These are phyloP conservation scores for Pseudogymnoascus sp. DNA, from an alignment of 2,329 filamentous ascomycete species.

Conservation along the genomic window DNA sequence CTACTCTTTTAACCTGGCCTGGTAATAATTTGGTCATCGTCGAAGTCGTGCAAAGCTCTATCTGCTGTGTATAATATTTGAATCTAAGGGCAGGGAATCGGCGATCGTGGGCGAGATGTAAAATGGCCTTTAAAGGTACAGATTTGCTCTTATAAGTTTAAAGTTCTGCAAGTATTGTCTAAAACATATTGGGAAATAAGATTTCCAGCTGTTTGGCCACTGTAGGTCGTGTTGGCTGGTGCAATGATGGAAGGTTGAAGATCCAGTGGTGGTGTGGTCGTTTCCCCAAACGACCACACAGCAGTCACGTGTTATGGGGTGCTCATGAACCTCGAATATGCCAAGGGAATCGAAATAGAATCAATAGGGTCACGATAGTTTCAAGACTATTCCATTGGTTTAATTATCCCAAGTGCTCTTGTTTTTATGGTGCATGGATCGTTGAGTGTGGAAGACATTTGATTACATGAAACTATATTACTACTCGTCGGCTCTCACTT, in stretches of 20 bases:
- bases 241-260: background rate
- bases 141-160: no score
- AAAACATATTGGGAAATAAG: no score
- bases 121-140: no score
- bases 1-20: slow-evolving; percentile 49
- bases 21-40: background rate
- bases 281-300: background rate
- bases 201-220: no score
- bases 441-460: background rate
- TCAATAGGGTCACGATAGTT: background rate
- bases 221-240: no score
- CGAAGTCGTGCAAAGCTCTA: background rate
- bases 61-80: background rate
- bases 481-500: background rate
- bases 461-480: background rate
- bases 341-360: background rate
- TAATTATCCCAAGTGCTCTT: background rate
- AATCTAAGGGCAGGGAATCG: no score
- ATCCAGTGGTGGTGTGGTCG: background rate
- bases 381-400: background rate
- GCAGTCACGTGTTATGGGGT: background rate
- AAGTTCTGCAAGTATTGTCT: no score
- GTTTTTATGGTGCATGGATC: background rate
- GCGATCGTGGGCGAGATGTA: no score
- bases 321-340: slow-evolving; percentile 3